Evolutionary conservation across 1,284 basidiomycete species (phyloP).

Genomic region (Fistulinella cinereoalba): DNA sequence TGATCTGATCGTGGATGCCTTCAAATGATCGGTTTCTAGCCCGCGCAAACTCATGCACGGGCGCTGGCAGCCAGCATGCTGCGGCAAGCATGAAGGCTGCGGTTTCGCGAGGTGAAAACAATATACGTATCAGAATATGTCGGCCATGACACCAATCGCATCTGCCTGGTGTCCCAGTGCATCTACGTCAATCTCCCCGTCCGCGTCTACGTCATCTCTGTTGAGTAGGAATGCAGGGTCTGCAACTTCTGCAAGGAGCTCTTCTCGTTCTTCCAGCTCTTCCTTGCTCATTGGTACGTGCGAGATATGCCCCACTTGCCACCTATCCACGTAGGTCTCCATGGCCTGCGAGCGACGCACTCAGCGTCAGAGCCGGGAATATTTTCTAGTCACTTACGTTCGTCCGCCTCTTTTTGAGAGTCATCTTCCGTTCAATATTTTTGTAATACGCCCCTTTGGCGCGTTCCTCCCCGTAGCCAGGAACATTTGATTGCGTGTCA

Average conservation of each 20-base stretch:
- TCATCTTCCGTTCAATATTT: slow-evolving; percentile 82
- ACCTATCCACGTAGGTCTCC: slow-evolving; percentile 72
- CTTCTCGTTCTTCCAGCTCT: slow-evolving; percentile 51
- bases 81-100: too few relatives aligned
- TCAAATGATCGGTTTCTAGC: too few relatives aligned
- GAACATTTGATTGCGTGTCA: slow-evolving; percentile 29
- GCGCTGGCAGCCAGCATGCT: too few relatives aligned
- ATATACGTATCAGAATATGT: slow-evolving; percentile 24
- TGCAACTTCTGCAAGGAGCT: slow-evolving; percentile 50
- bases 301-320: slow-evolving; percentile 70
- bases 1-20: too few relatives aligned
- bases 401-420: slow-evolving; percentile 79
- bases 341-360: slow-evolving; percentile 40
- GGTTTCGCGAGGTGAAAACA: too few relatives aligned
- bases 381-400: slow-evolving; percentile 50
- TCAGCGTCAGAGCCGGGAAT: neutral
- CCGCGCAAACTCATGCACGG: too few relatives aligned
- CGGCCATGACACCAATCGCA: slow-evolving; percentile 29
- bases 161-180: slow-evolving; percentile 43
- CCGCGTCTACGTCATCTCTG: slow-evolving; percentile 42
- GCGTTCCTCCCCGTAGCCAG: slow-evolving; percentile 26
- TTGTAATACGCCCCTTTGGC: slow-evolving; percentile 81
- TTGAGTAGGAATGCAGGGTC: slow-evolving; percentile 50
- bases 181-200: slow-evolving; percentile 41
- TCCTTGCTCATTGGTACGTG: slow-evolving; percentile 51